A percentile compares a stretch with the other conserved stretches of the same genome.
Conservation (phyloP, 2,329 filamentous ascomycete species). For the Fonsecaea nubica region DNA sequence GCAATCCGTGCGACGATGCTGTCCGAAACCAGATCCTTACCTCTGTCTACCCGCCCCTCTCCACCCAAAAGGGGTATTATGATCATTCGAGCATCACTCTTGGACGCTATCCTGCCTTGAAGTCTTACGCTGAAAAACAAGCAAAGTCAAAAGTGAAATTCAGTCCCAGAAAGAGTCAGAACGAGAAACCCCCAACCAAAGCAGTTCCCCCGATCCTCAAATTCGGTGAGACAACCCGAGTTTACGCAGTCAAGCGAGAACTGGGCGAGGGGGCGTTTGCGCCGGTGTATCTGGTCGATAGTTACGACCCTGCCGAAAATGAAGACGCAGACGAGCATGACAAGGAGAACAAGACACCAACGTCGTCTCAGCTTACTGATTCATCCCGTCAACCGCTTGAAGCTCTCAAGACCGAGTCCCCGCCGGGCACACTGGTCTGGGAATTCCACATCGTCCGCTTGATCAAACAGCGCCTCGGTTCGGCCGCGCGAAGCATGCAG, state of each 20-base stretch:
- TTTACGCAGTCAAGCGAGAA: conserved; percentile 81
- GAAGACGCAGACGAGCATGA: conserved; percentile 54
- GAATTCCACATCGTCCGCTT: conserved; percentile 96
- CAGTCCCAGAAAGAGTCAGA: conserved; percentile 58
- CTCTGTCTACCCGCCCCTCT: conserved; percentile 74
- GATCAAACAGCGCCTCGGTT: conserved; percentile 74
- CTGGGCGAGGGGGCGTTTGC: conserved; percentile 94
- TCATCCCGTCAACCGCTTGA: conserved; percentile 69
- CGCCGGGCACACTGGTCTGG: conserved; percentile 72
- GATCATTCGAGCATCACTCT: conserved; percentile 70
- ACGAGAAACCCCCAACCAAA: conserved; percentile 61
- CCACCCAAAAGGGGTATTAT: conserved; percentile 78
- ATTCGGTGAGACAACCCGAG: conserved; percentile 68
- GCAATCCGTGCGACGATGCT: conserved; percentile 84
- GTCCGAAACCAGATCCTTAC: conserved; percentile 77
- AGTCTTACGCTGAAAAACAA: conserved; percentile 76
- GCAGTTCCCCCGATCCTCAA: conserved; percentile 68
- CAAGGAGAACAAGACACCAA: conserved; percentile 53
- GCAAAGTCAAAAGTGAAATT: conserved; percentile 53
- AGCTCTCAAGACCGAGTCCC: conserved; percentile 92
- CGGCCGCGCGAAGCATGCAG: conserved; percentile 69
- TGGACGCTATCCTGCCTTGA: conserved; percentile 76
- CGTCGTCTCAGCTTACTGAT: conserved; percentile 43
- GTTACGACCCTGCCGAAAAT: conserved; percentile 62
- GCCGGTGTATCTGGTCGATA: conserved; percentile 89